These are phyloP conservation scores for Heritiera littoralis DNA, from an alignment of 345 rosid species.

Conservation along the genomic window DNA sequence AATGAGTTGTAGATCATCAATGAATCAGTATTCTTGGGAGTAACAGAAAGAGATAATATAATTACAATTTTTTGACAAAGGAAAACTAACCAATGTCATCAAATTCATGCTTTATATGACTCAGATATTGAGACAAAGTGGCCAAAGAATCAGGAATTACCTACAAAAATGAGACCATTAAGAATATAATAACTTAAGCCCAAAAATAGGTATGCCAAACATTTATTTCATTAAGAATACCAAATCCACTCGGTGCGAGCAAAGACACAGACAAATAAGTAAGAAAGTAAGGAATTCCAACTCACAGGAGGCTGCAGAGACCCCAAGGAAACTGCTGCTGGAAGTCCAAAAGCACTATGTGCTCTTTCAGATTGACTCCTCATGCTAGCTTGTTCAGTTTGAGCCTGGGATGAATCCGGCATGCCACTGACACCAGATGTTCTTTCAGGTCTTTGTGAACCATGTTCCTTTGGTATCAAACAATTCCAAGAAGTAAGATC, in stretches of 20 bases:
- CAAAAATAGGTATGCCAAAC: conserved; percentile 11
- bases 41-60: conserved; percentile 16
- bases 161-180: conserved; percentile 35
- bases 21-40: not conserved
- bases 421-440: conserved; percentile 37
- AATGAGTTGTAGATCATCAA: conserved; percentile 27
- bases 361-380: conserved; percentile 46
- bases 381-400: conserved; percentile 43
- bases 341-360: conserved; percentile 59
- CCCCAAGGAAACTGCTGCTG: conserved; percentile 53
- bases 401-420: conserved; percentile 37
- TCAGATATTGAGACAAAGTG: conserved; percentile 63
- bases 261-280: conserved; percentile 4
- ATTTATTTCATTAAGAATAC: not conserved
- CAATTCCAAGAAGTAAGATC: conserved; percentile 11
- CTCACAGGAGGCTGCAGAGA: conserved; percentile 63
- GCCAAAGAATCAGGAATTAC: conserved; percentile 69
- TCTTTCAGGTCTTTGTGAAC: conserved; percentile 49
- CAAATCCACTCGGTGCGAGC: not conserved
- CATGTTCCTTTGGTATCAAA: conserved; percentile 43
- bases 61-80: not conserved
- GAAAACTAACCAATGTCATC: conserved; percentile 48
- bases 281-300: conserved; percentile 19
- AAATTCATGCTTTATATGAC: conserved; percentile 50
- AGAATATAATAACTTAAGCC: conserved; percentile 17